Evolutionary conservation across 345 rosid genomes (phyloP), one percentile per base, ranked within the genome.

Genomic region (Populus ilicifolia): DNA sequence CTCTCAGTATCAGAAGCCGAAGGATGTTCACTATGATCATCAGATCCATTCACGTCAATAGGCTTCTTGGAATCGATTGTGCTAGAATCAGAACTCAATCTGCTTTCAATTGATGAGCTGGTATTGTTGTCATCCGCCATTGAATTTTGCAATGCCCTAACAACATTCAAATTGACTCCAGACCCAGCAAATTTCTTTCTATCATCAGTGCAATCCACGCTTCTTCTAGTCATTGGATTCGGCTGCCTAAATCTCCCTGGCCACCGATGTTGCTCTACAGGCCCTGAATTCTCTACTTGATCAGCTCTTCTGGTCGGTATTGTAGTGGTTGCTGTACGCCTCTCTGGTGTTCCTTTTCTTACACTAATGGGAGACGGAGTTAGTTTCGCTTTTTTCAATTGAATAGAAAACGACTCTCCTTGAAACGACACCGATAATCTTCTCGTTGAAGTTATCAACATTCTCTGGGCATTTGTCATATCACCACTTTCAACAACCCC

Each of bases 351-450:
- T 54, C 88, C 86, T 88, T 87, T 92, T 80, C 91, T 86, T 48
- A 75, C 73, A 36, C 74, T 84, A 73, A 63, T 48, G 54, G 89
- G 94, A 35, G 92, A 75, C 27, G 90, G 84, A 20, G 83, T 77
- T 18, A 88, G 85, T 86, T 89, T 90, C 73, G 90, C 88, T 78
- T 92, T 94, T 75, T 94, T 91, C 44, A 88, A 91, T 66, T 84
- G 91, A 73, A 85, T 85, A 67, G 98, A 83, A 81, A 90, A 91
- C 50, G 96, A 92, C 73, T 88, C 97, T 3, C 90, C 93, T 79
- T 90, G 98, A 89, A 92, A 92, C 72, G 98, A 90, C 44, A 90
- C 90, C 10, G 93, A 88, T 83, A 93, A 78, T 83, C 94, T 88
- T 84, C 96, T 90, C 65, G 92, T 86, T 20, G 97, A 92, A 70